Evolutionary conservation across 129 eudicot genomes (phyloP).

Genomic region (Saposhnikovia divaricata): DNA sequence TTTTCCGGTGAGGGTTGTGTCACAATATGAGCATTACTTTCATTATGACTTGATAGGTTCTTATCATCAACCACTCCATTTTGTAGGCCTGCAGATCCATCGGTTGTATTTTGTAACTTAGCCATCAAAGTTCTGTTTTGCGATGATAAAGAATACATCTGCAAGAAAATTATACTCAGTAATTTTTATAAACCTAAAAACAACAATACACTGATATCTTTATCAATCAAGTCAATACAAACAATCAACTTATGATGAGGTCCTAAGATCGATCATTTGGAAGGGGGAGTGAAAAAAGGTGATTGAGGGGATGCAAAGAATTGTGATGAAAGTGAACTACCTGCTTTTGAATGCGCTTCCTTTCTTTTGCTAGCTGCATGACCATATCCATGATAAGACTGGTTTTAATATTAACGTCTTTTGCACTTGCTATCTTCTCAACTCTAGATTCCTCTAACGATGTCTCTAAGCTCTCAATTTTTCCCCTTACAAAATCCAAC

Average conservation of each 20-base stretch:
- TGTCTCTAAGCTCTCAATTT: slow-evolving; percentile 44
- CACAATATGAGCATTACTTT: slow-evolving; percentile 19
- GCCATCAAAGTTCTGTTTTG: slow-evolving; percentile 54
- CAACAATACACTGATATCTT: neutral
- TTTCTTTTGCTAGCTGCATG: slow-evolving; percentile 69
- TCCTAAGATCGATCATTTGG: neutral
- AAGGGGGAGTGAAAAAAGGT: neutral
- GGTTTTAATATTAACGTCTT: slow-evolving; percentile 54
- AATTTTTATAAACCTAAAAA: neutral
- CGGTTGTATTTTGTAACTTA: slow-evolving; percentile 27
- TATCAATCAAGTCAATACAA: neutral
- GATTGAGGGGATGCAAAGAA: neutral
- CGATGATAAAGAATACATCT: slow-evolving; percentile 54
- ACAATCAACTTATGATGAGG: neutral
- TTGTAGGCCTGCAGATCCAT: slow-evolving; percentile 10
- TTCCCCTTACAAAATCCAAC: slow-evolving; percentile 38
- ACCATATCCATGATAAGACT: slow-evolving; percentile 67
- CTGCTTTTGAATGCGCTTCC: slow-evolving; percentile 76
- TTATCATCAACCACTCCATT: slow-evolving; percentile 20
- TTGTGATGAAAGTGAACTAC: slow-evolving; percentile 21
- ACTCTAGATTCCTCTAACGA: slow-evolving; percentile 45
- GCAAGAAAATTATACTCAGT: slow-evolving; percentile 12
- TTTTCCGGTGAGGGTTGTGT: slow-evolving; percentile 26
- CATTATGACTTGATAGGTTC: slow-evolving; percentile 17
- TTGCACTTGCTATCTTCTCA: slow-evolving; percentile 44